Evolutionary conservation across 768 basidiomycete genomes (phyloP), one percentile per base, ranked within the genome.

Genomic region (Trametes maxima): DNA sequence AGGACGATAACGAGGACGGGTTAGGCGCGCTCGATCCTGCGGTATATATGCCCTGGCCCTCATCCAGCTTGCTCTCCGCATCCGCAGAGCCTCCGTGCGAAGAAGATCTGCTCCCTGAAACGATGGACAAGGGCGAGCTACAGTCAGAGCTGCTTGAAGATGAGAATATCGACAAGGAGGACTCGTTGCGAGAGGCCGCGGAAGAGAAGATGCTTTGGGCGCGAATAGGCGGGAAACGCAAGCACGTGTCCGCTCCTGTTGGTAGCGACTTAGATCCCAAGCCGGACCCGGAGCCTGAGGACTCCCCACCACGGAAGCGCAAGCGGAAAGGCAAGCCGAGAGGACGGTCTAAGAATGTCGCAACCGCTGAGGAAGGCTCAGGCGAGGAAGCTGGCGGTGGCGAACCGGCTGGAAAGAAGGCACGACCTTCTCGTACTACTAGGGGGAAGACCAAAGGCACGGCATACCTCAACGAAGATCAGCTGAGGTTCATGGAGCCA

Each of bases 141-240:
- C 62, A 60, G 17, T 66, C 58, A 0, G 84, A 82, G 65, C 63
- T 85, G 49, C 53, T 68, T 21, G 79, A 79, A 8, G 85, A 86
- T 33, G 75, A 69, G 6, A 65, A 67, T 21, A 65, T 80, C 46
- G 80, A 86, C 36, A 44, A 55, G 16, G 47, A 55, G 3, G 54
- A 67, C 25, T 39, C 45, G 54, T 83, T 85, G 60, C 48, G 57
- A 35, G 60, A 59, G 28, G 37, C 63, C 14, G 78, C 75, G 22
- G 66, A 59, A 35, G 82, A 86, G 69, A 63, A 67, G 16, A 37
- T 58, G n/a, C 70, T 84, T 24, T 85, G 81, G 83, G 67, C 33
- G 0, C 56, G 60, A 11, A 57, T 68, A 40, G 56, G 44, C 13
- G 33, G 28, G 19, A 39, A 35, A n/a, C 12, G 25, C 36, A 28